Base-by-base conservation (phyloP, 495 filamentous ascomycete genomes). In the Xylaria intraflava region DNA sequence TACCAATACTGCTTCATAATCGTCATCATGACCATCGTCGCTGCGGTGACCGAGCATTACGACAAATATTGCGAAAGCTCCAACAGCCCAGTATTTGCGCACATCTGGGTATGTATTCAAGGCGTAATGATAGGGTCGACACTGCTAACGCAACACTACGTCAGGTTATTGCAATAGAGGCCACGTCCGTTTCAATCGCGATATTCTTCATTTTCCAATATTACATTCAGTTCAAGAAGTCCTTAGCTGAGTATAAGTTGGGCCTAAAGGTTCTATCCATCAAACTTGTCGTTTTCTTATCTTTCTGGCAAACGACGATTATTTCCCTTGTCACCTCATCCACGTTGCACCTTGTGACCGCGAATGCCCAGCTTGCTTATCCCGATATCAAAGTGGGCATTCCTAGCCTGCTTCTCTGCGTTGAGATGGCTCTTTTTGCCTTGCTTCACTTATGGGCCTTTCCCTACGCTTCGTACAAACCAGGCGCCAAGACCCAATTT, bases 131-230 rank as follows among this genome's bases (percentile, higher is more conserved):
- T 30, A 23, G 57, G 62, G 11, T 55, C 31, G 20, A 41, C 8
- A 20, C 7, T 14, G 45, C 45, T 55, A 27, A 55, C 14, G 17
- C 6, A 45, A 54, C 53, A 14, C 42, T 40, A 12, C 10, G 44
- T 39, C 59, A 88, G 84, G 78, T 84, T 9, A 67, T 88, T 62
- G 74, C 77, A 22, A 80, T 93, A 54, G 84, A 94, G 61, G 82
- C 78, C 58, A 59, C 79, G 33, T 82, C 86, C 8, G 90, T 96
- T 23, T 78, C 85, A 8, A 81, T 96, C 49, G 91, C 91, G 42
- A 95, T 96, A 89, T 95, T 88, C 73, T 90, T 85, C 63, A 62
- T 96, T 49, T 87, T 96, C 57, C 88, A 95, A 56, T 95, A 94
- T 68, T 96, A 95, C 62, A 59, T 86, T 41, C 88, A 94, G 61